These are phyloP conservation scores for Saussurea involucrata DNA, from an alignment of 129 eudicot genomes.

Conservation along the genomic window DNA sequence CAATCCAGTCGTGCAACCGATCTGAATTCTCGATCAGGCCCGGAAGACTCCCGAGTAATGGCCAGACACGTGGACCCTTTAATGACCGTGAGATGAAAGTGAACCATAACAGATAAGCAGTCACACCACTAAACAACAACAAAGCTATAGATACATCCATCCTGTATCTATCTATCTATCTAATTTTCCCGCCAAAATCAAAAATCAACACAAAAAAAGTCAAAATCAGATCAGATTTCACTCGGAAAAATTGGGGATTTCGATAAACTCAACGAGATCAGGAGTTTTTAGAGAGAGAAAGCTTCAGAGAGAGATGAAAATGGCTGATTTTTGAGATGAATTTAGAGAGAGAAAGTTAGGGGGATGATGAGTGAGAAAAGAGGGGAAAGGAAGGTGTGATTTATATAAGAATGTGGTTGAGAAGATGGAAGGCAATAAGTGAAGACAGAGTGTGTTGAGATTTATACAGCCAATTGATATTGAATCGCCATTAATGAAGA, in stretches of 20 bases:
- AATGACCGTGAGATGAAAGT: conserved; percentile 72
- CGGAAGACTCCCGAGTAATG: conserved; percentile 73
- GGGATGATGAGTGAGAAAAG: conserved; percentile 23
- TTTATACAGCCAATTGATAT: conserved; percentile 36
- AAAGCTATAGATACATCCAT: conserved; percentile 62
- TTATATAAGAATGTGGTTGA: conserved; percentile 70
- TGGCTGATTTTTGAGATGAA: background rate
- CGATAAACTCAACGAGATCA: no score
- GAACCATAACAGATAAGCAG: conserved; percentile 73
- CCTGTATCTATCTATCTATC: background rate
- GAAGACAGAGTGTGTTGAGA: conserved; percentile 53
- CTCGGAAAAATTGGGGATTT: no score
- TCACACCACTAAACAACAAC: conserved; percentile 56
- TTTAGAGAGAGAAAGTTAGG: background rate
- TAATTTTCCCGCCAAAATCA: conserved; percentile 31
- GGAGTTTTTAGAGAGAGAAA: background rate
- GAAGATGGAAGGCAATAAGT: conserved; percentile 48
- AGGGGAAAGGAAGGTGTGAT: conserved; percentile 32
- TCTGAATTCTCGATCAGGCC: conserved; percentile 76
- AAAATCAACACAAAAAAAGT: background rate
- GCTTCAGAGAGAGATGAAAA: background rate
- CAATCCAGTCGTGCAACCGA: conserved; percentile 82
- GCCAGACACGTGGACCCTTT: conserved; percentile 95
- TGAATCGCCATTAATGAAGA: conserved; percentile 63
- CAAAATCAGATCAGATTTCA: conserved; percentile 33